Conservation (phyloP, 139 green algal genomes). For the Chlorella sp. region DNA sequence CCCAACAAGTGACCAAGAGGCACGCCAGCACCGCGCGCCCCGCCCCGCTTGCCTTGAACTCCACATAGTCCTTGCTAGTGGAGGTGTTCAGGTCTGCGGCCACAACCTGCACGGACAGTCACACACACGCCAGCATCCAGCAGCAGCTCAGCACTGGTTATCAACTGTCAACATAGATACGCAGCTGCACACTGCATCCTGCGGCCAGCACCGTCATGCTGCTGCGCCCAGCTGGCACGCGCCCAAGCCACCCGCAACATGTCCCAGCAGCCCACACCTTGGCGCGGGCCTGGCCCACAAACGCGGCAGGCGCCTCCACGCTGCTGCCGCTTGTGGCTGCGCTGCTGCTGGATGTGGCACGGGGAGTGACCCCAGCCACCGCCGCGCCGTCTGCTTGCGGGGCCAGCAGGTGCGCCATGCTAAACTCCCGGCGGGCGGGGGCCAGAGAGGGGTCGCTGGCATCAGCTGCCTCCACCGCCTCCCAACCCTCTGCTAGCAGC, state of each 20-base stretch:
- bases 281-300: neutral
- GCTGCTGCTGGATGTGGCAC: constrained; percentile 3
- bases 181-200: neutral
- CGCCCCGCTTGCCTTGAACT: constrained; percentile 62
- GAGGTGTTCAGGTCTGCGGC: constrained; percentile 64
- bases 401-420: constrained; percentile 13
- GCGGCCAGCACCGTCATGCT: neutral
- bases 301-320: neutral
- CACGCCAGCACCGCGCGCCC: no score
- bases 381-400: neutral
- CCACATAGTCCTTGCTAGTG: constrained; percentile 63
- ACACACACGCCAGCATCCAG: no score
- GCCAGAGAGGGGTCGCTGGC: neutral
- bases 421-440: neutral
- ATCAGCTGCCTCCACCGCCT: constrained; percentile 9
- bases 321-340: neutral
- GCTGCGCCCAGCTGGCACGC: no score
- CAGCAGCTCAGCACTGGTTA: no score
- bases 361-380: constrained; percentile 5
- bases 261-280: no score
- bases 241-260: no score
- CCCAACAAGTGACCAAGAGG: no score
- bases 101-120: constrained; percentile 62
- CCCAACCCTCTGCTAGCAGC: neutral
- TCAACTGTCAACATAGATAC: no score